These are phyloP conservation scores for Suillus bovinus DNA, from an alignment of 768 basidiomycete genomes.

Conservation along the genomic window DNA sequence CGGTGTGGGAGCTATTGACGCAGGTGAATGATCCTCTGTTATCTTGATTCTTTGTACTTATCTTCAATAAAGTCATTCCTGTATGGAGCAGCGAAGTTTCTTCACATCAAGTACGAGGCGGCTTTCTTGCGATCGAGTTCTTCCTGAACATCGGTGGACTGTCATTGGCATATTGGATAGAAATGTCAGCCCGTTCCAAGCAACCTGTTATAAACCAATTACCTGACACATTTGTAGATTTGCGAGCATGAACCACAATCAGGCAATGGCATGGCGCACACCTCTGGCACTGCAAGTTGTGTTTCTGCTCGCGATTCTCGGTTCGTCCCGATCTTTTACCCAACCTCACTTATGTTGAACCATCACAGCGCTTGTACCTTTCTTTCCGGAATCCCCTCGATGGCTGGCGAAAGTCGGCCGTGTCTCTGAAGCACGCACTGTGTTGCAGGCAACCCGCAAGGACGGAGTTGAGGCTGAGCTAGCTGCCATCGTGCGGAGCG, in stretches of 20 bases:
- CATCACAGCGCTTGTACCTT: conserved; percentile 4
- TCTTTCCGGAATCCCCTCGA: conserved; percentile 17
- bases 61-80: conserved; percentile 6
- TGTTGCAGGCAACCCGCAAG: conserved; percentile 14
- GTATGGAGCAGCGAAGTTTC: conserved; percentile 12
- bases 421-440: conserved; percentile 21
- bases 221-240: neutral
- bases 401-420: conserved; percentile 24
- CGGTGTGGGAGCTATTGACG: conserved; percentile 10
- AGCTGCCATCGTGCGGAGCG: conserved; percentile 6
- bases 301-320: conserved; percentile 8
- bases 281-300: conserved; percentile 8
- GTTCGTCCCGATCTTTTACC: neutral
- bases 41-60: neutral
- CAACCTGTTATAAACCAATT: neutral
- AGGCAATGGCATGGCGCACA: conserved; percentile 11
- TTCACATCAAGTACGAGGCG: conserved; percentile 9
- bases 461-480: conserved; percentile 10
- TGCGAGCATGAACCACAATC: conserved; percentile 5
- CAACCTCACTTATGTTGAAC: neutral
- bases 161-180: conserved; percentile 12
- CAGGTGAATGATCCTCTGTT: neutral
- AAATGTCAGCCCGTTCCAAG: conserved; percentile 1
- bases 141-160: conserved; percentile 10
- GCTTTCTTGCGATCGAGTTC: conserved; percentile 11